Evolutionary conservation across 208 protist genomes (phyloP).

Genomic region (Trypanosoma caninum): DNA sequence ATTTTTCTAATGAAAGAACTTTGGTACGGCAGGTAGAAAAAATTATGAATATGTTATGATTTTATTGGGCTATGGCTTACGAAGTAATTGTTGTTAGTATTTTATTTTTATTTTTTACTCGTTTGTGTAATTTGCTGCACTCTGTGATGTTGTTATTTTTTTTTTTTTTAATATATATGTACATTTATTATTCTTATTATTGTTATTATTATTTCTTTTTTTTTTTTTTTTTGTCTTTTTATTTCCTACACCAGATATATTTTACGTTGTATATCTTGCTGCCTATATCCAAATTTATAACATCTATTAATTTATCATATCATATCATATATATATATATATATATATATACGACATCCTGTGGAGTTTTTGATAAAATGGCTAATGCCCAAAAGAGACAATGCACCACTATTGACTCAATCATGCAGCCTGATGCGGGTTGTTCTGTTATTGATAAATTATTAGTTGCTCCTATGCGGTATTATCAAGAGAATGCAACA

Average conservation of each 20-base stretch:
- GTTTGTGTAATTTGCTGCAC: background rate
- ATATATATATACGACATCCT: too few relatives aligned
- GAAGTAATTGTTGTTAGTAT: too few relatives aligned
- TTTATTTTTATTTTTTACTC: background rate
- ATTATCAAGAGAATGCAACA: background rate
- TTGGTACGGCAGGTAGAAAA: background rate
- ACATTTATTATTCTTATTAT: background rate
- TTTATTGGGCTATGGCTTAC: background rate
- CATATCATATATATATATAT: background rate
- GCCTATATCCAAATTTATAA: too few relatives aligned
- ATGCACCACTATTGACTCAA: background rate
- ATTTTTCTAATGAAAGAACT: conserved; percentile 4
- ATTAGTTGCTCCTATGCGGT: background rate
- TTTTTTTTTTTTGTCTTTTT: conserved; percentile 3
- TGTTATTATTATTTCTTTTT: background rate
- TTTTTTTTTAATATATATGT: too few relatives aligned
- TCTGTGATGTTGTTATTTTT: background rate
- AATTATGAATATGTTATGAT: background rate
- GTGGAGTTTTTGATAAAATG: background rate
- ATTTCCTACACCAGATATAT: background rate
- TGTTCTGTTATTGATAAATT: background rate
- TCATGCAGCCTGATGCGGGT: background rate
- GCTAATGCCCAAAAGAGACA: background rate
- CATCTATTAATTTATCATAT: background rate
- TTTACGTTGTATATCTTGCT: background rate